These are phyloP conservation scores for Penicillium thymicola DNA, from an alignment of 2,329 filamentous ascomycete species.

Conservation along the genomic window DNA sequence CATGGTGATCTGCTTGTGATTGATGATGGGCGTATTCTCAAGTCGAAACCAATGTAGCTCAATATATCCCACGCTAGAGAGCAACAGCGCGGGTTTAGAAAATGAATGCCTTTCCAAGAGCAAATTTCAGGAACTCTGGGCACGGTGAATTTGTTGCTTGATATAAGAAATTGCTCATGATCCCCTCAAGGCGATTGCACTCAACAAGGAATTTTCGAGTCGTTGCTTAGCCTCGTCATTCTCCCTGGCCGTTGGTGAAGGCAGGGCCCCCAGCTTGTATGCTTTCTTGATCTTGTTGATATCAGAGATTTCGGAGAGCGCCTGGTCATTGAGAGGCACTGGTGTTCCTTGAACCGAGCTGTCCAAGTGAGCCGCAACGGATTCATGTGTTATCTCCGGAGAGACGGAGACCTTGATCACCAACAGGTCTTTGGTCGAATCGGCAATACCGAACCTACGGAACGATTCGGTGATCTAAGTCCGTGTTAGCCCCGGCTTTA, in stretches of 20 bases:
- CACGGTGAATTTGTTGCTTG: not conserved
- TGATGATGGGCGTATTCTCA: not conserved
- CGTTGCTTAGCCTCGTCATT: slow-evolving; percentile 24
- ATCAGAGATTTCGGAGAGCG: slow-evolving; percentile 61
- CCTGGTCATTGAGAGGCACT: slow-evolving; percentile 60
- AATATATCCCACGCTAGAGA: not conserved
- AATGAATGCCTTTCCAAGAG: not conserved
- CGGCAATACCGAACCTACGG: slow-evolving; percentile 76
- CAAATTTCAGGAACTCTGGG: not conserved
- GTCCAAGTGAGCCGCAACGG: slow-evolving; percentile 59
- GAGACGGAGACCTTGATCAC: slow-evolving; percentile 72
- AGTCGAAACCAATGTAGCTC: not conserved
- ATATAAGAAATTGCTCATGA: slow-evolving; percentile 29
- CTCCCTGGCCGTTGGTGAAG: slow-evolving; percentile 35
- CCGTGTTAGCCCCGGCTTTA: slow-evolving; percentile 16
- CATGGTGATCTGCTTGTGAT: not conserved
- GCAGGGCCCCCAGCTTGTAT: slow-evolving; percentile 73
- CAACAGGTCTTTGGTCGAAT: slow-evolving; percentile 68
- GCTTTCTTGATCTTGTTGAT: slow-evolving; percentile 71
- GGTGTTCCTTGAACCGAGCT: slow-evolving; percentile 60
- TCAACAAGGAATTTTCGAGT: slow-evolving; percentile 67
- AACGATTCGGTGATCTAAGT: slow-evolving; percentile 85
- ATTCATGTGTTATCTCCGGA: slow-evolving; percentile 45
- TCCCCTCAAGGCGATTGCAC: slow-evolving; percentile 74
- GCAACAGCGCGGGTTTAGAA: not conserved